Evolutionary conservation across 768 basidiomycete genomes (phyloP).

Genomic region (Tulasnella sp.): DNA sequence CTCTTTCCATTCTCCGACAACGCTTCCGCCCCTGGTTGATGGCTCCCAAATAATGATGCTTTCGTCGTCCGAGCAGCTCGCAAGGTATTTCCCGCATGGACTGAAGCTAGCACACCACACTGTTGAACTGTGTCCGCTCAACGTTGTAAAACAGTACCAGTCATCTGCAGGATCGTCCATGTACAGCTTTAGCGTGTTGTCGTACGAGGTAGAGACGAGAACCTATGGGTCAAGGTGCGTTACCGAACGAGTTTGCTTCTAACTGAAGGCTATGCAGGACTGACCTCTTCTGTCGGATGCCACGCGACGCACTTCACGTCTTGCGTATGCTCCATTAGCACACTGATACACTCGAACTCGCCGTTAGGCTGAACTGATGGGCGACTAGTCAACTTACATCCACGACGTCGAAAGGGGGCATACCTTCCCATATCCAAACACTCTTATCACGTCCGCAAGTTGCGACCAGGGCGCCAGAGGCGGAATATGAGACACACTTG

Average conservation of each 20-base stretch:
- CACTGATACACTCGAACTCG: conserved; percentile 90
- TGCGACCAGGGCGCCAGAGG: conserved; percentile 69
- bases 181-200: conserved; percentile 90
- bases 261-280: conserved; percentile 16
- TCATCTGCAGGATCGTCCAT: conserved; percentile 89
- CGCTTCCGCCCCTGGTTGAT: conserved; percentile 22
- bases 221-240: conserved; percentile 41
- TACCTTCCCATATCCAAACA: conserved; percentile 99
- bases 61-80: conserved; percentile 37
- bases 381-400: not conserved
- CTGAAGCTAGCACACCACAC: conserved; percentile 83
- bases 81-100: conserved; percentile 70
- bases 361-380: conserved; percentile 76
- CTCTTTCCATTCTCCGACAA: conserved; percentile 51
- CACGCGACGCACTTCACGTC: conserved; percentile 93
- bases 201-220: conserved; percentile 92
- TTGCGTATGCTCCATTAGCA: conserved; percentile 93
- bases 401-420: not conserved
- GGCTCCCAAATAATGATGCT: conserved; percentile 81
- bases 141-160: conserved; percentile 79
- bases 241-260: not conserved
- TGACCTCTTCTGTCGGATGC: conserved; percentile 92
- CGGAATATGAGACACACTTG: conserved; percentile 79
- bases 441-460: conserved; percentile 95
- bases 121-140: conserved; percentile 72